Conservation (phyloP, 139 green algal genomes). For the Tetraselmis chui region DNA sequence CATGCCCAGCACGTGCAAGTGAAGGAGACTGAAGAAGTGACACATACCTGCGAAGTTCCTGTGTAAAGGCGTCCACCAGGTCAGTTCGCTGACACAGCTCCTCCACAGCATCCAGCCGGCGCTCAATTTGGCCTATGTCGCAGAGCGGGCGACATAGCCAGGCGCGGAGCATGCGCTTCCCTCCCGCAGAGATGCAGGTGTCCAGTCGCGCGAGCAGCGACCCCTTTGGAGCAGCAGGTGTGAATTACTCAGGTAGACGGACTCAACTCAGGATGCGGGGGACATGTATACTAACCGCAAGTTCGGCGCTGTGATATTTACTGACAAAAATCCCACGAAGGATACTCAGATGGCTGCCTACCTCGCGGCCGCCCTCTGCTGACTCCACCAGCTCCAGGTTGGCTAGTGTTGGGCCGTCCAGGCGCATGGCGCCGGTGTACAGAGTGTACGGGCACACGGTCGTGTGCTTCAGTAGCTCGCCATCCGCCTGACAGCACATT, state of each 20-base stretch:
- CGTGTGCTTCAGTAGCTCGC: background rate
- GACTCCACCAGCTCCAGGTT: constrained; percentile 6
- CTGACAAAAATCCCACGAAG: too few relatives aligned
- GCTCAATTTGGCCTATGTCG: background rate
- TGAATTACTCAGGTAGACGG: too few relatives aligned
- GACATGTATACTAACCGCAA: too few relatives aligned
- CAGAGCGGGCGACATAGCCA: constrained; percentile 1
- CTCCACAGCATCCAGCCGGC: background rate
- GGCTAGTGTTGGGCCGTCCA: constrained; percentile 3
- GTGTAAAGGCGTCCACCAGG: background rate
- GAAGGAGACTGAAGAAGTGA: too few relatives aligned
- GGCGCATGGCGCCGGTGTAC: background rate
- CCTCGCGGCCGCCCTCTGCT: background rate
- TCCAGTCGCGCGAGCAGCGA: background rate
- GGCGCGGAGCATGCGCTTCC: background rate
- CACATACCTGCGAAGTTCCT: background rate
- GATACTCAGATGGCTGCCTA: background rate
- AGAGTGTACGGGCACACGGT: background rate
- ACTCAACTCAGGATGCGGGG: too few relatives aligned
- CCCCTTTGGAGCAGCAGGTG: too few relatives aligned
- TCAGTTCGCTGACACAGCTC: background rate
- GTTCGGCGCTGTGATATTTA: too few relatives aligned
- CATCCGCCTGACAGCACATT: background rate
- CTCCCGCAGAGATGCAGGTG: background rate
- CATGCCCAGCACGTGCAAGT: too few relatives aligned